These are phyloP conservation scores for Mycena haematopus DNA, from an alignment of 768 basidiomycete genomes.

Conservation along the genomic window DNA sequence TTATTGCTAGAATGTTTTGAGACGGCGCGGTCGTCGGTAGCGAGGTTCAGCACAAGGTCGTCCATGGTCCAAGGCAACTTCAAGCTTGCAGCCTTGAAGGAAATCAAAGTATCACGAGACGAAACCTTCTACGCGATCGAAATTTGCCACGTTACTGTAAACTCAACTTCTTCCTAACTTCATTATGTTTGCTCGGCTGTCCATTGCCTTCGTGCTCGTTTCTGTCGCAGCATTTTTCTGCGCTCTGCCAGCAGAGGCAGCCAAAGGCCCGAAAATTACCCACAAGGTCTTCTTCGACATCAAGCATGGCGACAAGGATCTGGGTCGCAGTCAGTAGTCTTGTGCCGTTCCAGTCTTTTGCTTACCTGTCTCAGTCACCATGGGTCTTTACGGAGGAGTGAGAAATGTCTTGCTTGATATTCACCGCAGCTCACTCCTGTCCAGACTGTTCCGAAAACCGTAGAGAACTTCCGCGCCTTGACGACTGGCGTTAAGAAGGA, in stretches of 20 bases:
- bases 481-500: constrained; percentile 83
- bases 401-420: background rate
- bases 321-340: constrained; percentile 74
- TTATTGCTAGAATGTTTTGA: constrained; percentile 37
- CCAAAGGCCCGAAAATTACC: constrained; percentile 89
- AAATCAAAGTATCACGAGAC: background rate
- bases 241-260: constrained; percentile 75
- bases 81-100: background rate
- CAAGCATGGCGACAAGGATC: constrained; percentile 84
- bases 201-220: constrained; percentile 65
- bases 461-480: constrained; percentile 96
- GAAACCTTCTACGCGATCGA: constrained; percentile 1
- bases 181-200: constrained; percentile 68
- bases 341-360: constrained; percentile 5
- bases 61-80: constrained; percentile 38
- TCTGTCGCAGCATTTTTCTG: constrained; percentile 75
- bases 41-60: constrained; percentile 77
- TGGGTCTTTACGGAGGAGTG: constrained; percentile 92
- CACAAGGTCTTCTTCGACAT: constrained; percentile 96
- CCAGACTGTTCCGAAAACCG: constrained; percentile 95
- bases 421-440: constrained; percentile 1
- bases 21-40: constrained; percentile 41
- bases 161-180: constrained; percentile 28
- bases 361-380: constrained; percentile 57
- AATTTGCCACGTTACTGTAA: constrained; percentile 26